Evolutionary conservation across 768 basidiomycete species (phyloP), one percentile per base, ranked within the genome.

Genomic region (Tulasnella sp.): DNA sequence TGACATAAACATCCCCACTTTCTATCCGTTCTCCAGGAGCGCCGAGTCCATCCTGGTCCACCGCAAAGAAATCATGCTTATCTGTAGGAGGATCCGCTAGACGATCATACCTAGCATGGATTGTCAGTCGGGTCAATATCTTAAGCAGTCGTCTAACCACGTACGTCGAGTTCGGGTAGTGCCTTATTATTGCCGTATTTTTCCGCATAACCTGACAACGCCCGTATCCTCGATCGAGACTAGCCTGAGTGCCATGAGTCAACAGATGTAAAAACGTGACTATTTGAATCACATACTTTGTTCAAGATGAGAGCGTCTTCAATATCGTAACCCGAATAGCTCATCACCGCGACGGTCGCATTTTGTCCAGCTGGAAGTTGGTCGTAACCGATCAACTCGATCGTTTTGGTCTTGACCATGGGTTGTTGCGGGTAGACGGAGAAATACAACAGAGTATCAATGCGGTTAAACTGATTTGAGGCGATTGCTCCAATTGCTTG

Each of bases 321-420:
- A 75, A 99, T 99, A 84, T 99, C 97, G 79, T 98, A 99, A 32
- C 97, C 97, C 5, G 95, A 97, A 81, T 92, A 99, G 79, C 93
- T 95, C 97, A 99, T 99, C 76, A 98, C 95, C 12, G 97, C 97
- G 62, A 99, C 94, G 0, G 90, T 98, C 14, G 97, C 97, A 79
- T 99, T 99, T 80, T 99, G 95, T 17, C 97, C 97, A 5, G 97
- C 97, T 4, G 97, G 97, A 5, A 99, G 86, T 74, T 90, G 90
- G 80, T 99, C 95, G 79, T 98, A 99, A 1, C 95, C 96, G 71
- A 98, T 87, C 69, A 99, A 81, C 79, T 99, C 97, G 72, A 98
- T 99, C 1, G 97, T 97, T 80, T 95, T 95, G 6, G 97, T 97
- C 81, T 98, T 98, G 74, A 98, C 95, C 96, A 99, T 97, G 2